Conservation (phyloP, 768 basidiomycete species). For the Leccinum longicurvipes region DNA sequence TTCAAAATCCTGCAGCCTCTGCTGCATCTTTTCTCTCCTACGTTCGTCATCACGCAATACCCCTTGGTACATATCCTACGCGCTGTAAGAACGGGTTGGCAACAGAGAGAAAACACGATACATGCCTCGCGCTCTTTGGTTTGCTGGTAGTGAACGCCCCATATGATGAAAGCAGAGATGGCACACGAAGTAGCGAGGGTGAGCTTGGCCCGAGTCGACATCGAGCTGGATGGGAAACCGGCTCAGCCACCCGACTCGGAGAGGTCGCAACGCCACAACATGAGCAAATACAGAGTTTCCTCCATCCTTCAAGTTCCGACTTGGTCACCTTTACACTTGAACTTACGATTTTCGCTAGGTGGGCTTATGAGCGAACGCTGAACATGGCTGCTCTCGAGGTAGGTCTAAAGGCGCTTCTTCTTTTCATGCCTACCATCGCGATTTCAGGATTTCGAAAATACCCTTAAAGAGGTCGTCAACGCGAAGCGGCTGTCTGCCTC, state of each 20-base stretch:
- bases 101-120: not conserved
- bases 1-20: slow-evolving; percentile 59
- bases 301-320: slow-evolving; percentile 11
- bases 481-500: slow-evolving; percentile 85
- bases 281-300: slow-evolving; percentile 36
- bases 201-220: slow-evolving; percentile 71
- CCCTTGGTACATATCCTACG: slow-evolving; percentile 86
- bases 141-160: slow-evolving; percentile 88
- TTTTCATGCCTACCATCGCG: slow-evolving; percentile 3
- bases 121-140: slow-evolving; percentile 74
- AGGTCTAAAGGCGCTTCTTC: not conserved
- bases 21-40: slow-evolving; percentile 63
- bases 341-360: slow-evolving; percentile 9
- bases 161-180: slow-evolving; percentile 69
- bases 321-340: slow-evolving; percentile 11
- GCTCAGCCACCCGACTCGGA: slow-evolving; percentile 19
- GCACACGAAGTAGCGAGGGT: slow-evolving; percentile 68
- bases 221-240: slow-evolving; percentile 14
- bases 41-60: slow-evolving; percentile 88
- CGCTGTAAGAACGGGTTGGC: slow-evolving; percentile 9
- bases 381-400: slow-evolving; percentile 45
- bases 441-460: slow-evolving; percentile 71
- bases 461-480: slow-evolving; percentile 77
- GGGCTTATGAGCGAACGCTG: slow-evolving; percentile 18
- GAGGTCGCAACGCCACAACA: slow-evolving; percentile 29